Evolutionary conservation across 768 basidiomycete species (phyloP), one percentile per base, ranked within the genome.

Genomic region (Suillus alpinus): DNA sequence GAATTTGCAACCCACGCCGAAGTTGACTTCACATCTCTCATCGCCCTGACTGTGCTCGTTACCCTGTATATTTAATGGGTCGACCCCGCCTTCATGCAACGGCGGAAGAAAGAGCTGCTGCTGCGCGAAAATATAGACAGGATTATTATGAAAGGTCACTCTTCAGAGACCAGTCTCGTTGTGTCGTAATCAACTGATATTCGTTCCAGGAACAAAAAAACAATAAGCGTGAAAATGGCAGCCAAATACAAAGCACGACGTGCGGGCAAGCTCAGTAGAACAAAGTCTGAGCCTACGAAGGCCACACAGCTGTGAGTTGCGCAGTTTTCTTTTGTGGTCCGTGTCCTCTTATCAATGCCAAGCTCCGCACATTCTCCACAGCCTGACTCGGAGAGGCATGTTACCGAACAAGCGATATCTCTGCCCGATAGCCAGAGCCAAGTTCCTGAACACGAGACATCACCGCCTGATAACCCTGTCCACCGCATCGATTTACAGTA

Each of bases 111-210:
- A 55, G 52, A 39, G 52, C 36, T 6, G 2, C 8, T 37, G 52
- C 52, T 18, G 52, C 52, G 5, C 52, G 52, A 55, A 55, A 55
- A 37, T 55, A 55, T 37, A 55, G 52, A 55, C 52, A 55, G 16
- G 52, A 55, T 26, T 55, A 55, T 37, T 55, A 55, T 26, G 52
- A 55, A 37, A 55, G 52, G 52, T 0, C 23, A 39, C 9, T 55
- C 37, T 37, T 23, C 32, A 37, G 2, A 36, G 34, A 26, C 5
- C 9, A 20, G 12, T 34, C 12, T 6, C 14, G 23, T 39, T 44
- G 20, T 39, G 9, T 26, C 20, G 31, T 10, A 32, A n/a, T 12
- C 18, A 50, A 18, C 4, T 55, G 14, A 26, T 10, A 20, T 37
- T 37, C 52, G 13, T 26, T 37, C 6, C 36, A 55, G 52, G 23